Base-by-base conservation (phyloP, 2,329 filamentous ascomycete genomes). In the Cryphonectria nitschkei region DNA sequence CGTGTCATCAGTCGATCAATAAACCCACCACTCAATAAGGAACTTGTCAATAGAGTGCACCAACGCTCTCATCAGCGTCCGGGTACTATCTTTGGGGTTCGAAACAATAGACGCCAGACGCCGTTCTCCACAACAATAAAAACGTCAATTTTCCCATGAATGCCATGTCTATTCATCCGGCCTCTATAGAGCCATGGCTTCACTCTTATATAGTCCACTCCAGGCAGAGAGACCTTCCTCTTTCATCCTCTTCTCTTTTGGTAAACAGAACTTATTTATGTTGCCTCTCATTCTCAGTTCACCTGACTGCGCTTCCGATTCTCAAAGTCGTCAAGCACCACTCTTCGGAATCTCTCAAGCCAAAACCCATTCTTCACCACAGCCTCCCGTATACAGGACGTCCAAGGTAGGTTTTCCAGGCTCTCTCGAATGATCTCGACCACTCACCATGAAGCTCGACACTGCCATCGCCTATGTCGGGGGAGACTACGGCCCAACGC, bases 401-500 rank as follows among this genome's bases (percentile, higher is more conserved):
- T 32, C 29, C 26, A 37, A 13, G 32, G 11, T n/a, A 34, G 29
- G 19, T 32, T 26, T 22, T 43, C 19, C 9, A 37, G 26, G 4
- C 9, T 32, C 22, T 11, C n/a, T n/a, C 34, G 41, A 14, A n/a
- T 34, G 22, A 32, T 32, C 22, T 58, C 37, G n/a, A 58, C 13
- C 29, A 13, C 61, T 72, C 72, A 62, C 19, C 32, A 64, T 68
- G 65, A 39, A 65, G 32, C 62, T 68, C 34, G 69, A 70, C 65
- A 32, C 69, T 26, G 71, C 71, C 16, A 71, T 71, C 9, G 26
- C 56, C 0, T 52, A 63, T 11, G 65, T 72, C 32, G 71, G 39
- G 14, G 68, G 56, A 29, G 56, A 72, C 66, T 66, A 41, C 58
- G 69, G 66, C 22, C 71, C 68, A n/a, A 68, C 71, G 70, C 73